Evolutionary conservation across 2,329 filamentous ascomycete species (phyloP), one percentile per base, ranked within the genome.

Genomic region (Incumbomyces delicatus): DNA sequence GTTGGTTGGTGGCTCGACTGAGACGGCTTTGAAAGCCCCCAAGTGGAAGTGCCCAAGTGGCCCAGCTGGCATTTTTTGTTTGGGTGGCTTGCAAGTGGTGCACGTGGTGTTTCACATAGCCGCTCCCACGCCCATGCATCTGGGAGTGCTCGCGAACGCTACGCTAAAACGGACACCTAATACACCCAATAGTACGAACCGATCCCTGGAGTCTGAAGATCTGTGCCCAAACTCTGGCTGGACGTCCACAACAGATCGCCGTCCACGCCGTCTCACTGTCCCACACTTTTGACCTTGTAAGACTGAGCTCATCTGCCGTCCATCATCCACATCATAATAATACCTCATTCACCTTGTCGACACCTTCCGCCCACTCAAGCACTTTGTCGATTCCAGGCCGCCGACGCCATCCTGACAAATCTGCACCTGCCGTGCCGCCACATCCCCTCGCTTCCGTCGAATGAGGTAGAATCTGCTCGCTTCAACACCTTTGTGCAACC

Each of bases 401-500:
- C 8, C 8, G 33, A 35, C 5, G 33, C 33, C 5, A 35, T 11
- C 4, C 13, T n/a, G 33, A 17, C 33, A 35, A 35, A 17, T 35
- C 33, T 35, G 33, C 13, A n/a, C n/a, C n/a, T n/a, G n/a, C n/a
- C n/a, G n/a, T n/a, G 33, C 5, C 6, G 16, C 16, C 16, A n/a
- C 13, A 35, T 13, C 18, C 6, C 10, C 18, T 22, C 14, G 18
- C 6, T 17, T 39, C 17, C 36, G 36, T 7, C n/a, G 36, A 22
- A n/a, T 35, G 33, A 17, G 33, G 33, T 35, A n/a, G 16, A 35
- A 35, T n/a, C 33, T 17, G 33, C 33, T 35, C 33, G 33, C 33
- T 12, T 20, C 29, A 14, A 36, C 41, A 44, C 41, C 14, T 29
- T 32, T 44, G 41, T 44, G 41, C 32, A 36, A 44, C 33, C 32